Conservation (phyloP, 495 filamentous ascomycete species). For the Xylaria venustula region DNA sequence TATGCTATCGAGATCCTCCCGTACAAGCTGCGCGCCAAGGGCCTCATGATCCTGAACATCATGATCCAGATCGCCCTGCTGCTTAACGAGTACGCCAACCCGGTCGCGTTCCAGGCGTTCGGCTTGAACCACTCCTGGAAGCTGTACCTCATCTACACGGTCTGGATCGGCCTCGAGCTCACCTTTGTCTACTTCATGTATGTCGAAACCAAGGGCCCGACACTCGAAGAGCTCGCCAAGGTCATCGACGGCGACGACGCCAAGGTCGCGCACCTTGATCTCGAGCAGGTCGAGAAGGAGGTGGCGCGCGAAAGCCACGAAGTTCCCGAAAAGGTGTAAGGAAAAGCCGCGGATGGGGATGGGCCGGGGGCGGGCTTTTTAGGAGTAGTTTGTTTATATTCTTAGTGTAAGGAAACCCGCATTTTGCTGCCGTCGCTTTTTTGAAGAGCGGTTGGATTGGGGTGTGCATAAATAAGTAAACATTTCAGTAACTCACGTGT, state of each 20-base stretch:
- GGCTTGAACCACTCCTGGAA: constrained; percentile 48
- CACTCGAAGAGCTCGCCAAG: constrained; percentile 64
- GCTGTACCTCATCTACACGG: constrained; percentile 63
- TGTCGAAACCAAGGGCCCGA: constrained; percentile 62
- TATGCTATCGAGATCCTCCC: constrained; percentile 72
- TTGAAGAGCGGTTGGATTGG: neutral
- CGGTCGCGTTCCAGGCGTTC: constrained; percentile 56
- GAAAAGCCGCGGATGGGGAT: constrained; percentile 1
- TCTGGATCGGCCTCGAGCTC: constrained; percentile 59
- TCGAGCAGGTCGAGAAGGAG: constrained; percentile 40
- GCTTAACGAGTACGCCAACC: constrained; percentile 60
- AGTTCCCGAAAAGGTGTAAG: constrained; percentile 30
- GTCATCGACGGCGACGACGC: constrained; percentile 60
- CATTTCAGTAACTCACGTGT: neutral
- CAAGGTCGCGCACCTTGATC: constrained; percentile 41
- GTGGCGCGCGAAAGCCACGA: constrained; percentile 31
- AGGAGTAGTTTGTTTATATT: neutral
- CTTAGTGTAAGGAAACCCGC: constrained; percentile 11
- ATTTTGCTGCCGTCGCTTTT: constrained; percentile 7
- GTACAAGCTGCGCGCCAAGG: constrained; percentile 65
- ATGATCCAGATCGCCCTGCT: constrained; percentile 50
- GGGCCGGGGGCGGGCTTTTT: neutral
- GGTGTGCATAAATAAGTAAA: neutral
- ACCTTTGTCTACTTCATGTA: constrained; percentile 64
- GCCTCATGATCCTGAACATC: constrained; percentile 53